A percentile compares a stretch with the other conserved stretches of the same genome.
These are phyloP conservation scores for Sphagnum tenellum DNA, from an alignment of 225 moss, liverwort and hornwort species.

Conservation along the genomic window DNA sequence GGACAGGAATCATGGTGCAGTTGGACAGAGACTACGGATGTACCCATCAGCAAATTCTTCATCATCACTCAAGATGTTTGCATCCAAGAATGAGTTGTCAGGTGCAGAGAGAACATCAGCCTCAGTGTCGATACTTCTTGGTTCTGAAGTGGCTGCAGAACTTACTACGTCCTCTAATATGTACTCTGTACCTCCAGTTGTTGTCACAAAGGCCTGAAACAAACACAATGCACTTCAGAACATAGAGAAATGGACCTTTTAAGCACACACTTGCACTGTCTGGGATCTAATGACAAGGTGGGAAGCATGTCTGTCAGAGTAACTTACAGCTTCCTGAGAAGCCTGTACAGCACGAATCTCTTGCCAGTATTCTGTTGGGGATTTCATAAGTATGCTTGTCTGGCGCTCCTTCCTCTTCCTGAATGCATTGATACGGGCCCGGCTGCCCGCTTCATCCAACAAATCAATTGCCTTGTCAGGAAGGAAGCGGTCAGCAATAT, in stretches of 20 bases:
- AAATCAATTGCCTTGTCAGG: constrained; percentile 98
- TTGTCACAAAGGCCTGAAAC: constrained; percentile 38
- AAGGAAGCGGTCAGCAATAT: constrained; percentile 88
- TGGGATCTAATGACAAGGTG: too few relatives aligned
- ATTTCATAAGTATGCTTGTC: constrained; percentile 72
- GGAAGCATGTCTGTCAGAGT: neutral
- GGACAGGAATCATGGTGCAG: too few relatives aligned
- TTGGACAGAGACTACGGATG: neutral
- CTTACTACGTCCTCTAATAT: constrained; percentile 20
- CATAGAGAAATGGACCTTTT: too few relatives aligned
- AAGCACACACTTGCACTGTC: too few relatives aligned
- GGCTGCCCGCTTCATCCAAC: constrained; percentile 94
- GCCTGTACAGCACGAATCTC: constrained; percentile 87
- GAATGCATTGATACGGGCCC: constrained; percentile 76
- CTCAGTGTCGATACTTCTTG: constrained; percentile 22
- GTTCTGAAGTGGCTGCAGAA: constrained; percentile 13
- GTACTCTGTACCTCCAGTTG: constrained; percentile 28
- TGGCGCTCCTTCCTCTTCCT: constrained; percentile 72
- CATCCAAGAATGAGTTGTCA: constrained; percentile 53
- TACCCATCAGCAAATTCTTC: constrained; percentile 86
- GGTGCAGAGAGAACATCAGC: constrained; percentile 26
- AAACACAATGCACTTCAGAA: neutral
- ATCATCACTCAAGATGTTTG: constrained; percentile 64
- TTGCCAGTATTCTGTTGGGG: constrained; percentile 83
- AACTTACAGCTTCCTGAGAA: constrained; percentile 73